A percentile compares a stretch with the other conserved stretches of the same genome.
Conservation (phyloP, 106 monocot genomes). For the Allium cepa region DNA sequence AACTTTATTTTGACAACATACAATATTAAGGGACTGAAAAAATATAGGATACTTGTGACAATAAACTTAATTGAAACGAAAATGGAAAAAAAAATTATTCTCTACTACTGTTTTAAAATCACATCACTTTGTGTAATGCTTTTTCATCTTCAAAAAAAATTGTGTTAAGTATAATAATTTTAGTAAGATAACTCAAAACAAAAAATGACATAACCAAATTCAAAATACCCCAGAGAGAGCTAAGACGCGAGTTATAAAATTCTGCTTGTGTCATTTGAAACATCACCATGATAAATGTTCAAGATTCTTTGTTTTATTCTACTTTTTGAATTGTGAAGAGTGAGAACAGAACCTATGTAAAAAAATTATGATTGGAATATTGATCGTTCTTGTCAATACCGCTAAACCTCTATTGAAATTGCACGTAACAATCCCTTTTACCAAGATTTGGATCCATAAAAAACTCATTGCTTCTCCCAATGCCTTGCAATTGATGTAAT, state of each 20-base stretch:
- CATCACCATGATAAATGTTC: too few species aligned
- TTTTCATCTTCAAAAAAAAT: too few species aligned
- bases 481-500: slow-evolving; percentile 89
- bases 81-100: too few species aligned
- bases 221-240: too few species aligned
- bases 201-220: too few species aligned
- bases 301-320: too few species aligned
- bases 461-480: slow-evolving; percentile 86
- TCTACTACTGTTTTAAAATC: too few species aligned
- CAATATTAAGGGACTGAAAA: neutral
- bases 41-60: neutral
- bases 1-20: neutral
- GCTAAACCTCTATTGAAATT: slow-evolving; percentile 81
- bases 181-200: neutral
- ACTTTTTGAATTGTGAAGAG: neutral
- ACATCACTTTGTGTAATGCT: too few species aligned
- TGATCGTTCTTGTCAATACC: slow-evolving; percentile 81
- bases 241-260: too few species aligned
- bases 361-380: slow-evolving; percentile 84
- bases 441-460: slow-evolving; percentile 84
- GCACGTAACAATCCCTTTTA: slow-evolving; percentile 66
- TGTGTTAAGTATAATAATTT: neutral
- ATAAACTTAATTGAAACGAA: too few species aligned
- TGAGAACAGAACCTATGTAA: slow-evolving; percentile 37
- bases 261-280: too few species aligned